Base-by-base conservation (phyloP, 352 stramenopile species). In the Phytophthora pini region DNA sequence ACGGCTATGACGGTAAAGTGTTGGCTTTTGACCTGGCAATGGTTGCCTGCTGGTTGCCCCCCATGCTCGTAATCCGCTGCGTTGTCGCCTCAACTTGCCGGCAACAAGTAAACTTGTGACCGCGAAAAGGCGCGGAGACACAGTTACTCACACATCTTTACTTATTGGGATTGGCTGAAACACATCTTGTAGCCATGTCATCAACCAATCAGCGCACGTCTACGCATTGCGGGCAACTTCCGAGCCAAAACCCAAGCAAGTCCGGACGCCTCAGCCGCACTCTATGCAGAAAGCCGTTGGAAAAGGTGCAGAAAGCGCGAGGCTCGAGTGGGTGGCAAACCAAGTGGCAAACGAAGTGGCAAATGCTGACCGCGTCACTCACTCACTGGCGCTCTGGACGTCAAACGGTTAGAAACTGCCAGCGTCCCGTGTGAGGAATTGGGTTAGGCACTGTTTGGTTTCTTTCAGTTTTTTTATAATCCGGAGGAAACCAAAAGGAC, bases 281-380 rank as follows among this genome's bases (percentile, higher is more conserved):
- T 65, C 49, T 57, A 63, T 65, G 57, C 43, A 60, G 65, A 79
- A 79, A 74, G 41, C 64, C 50, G 59, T 73, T 72, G 68, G 71
- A 79, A 82, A 81, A 79, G 50, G 70, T 58, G 53, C 66, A 68
- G 73, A 81, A 77, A 81, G 51, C 66, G 49, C 55, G 40, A 24
- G 46, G 32, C 22, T 40, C 22, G 27, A 44, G 20, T 40, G 52
- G 13, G 26, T 26, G 22, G 20, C 47, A 43, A 36, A 36, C 38
- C 13, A n/a, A 20, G 38, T 13, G 4, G 15, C n/a, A 43, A 36
- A 36, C 38, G 10, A n/a, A 20, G 38, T 11, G 4, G 15, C n/a
- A 26, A 22, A 47, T 13, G 8, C 20, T 8, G 13, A 40, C n/a
- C 22, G 32, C 9, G 34, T 43, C 43, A 49, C 34, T 57, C 38